phyloP scores from a whole-genome alignment of 2,329 filamentous ascomycete genomes.

The Paecilomyces dactylethromorphus region DNA sequence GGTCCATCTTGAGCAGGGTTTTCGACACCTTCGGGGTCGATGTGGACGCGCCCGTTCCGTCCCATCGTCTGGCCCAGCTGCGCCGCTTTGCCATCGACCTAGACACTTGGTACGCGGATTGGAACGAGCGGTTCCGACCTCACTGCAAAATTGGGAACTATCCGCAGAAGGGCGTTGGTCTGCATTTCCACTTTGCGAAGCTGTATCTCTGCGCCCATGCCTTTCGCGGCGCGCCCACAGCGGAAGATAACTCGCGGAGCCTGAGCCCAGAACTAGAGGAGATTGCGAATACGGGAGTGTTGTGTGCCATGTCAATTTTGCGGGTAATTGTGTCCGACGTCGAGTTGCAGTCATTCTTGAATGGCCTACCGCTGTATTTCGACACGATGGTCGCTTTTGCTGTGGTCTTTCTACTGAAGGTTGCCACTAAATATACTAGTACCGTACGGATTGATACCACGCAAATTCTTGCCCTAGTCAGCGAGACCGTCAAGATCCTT shows the following conservation, averaged over 20 bases:
- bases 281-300: slow-evolving; percentile 30
- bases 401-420: slow-evolving; percentile 32
- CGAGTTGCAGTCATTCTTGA: slow-evolving; percentile 26
- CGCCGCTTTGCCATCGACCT: slow-evolving; percentile 12
- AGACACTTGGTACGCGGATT: slow-evolving; percentile 16
- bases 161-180: slow-evolving; percentile 37
- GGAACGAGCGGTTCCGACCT: slow-evolving; percentile 15
- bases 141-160: slow-evolving; percentile 37
- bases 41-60: slow-evolving; percentile 16
- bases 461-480: slow-evolving; percentile 16
- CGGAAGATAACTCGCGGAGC: slow-evolving; percentile 3
- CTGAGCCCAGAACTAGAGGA: slow-evolving; percentile 27
- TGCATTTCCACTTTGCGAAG: slow-evolving; percentile 43
- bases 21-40: slow-evolving; percentile 28
- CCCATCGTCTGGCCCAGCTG: slow-evolving; percentile 11
- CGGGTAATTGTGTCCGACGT: slow-evolving; percentile 26
- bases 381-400: slow-evolving; percentile 36
- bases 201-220: slow-evolving; percentile 42
- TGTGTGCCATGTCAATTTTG: slow-evolving; percentile 28
- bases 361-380: slow-evolving; percentile 31
- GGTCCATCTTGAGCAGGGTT: slow-evolving; percentile 24
- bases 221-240: slow-evolving; percentile 25
- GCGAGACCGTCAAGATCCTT: slow-evolving; percentile 13
- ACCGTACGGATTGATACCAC: slow-evolving; percentile 19
- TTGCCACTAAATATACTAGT: slow-evolving; percentile 23